Evolutionary conservation across 306 rosid species (phyloP), one percentile per base, ranked within the genome.

Genomic region (Oemleria cerasiformis): DNA sequence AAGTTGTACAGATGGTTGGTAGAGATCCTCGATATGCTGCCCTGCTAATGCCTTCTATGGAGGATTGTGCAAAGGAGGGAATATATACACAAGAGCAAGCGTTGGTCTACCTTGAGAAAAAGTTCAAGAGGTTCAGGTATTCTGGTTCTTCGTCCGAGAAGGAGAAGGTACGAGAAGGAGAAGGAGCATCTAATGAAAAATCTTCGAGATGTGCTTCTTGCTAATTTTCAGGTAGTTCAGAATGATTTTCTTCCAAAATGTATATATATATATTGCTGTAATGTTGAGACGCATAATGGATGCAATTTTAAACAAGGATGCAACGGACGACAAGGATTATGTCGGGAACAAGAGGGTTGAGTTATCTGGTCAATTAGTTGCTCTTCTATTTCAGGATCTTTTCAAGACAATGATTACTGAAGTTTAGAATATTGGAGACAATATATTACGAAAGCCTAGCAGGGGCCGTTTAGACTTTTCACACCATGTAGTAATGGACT

Each of bases 291-390:
- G 96, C 75, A 91, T 93, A 81, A 73, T 93, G 97, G 98, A 93
- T 80, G 96, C 98, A 57, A 80, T 83, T 80, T 81, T 93, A 74
- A 93, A 91, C 70, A 86, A 91, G 84, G 97, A 93, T 87, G 80
- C 97, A 11, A 84, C 90, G 93, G 98, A 93, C 81, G 98, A 93
- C 84, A 93, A 93, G 96, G 98, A 91, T 83, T 93, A 93, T 82
- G 98, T 93, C 71, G 98, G 98, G 54, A 93, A 93, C 84, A 93
- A 93, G 79, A 84, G 97, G 73, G 80, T 93, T 85, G 98, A 93
- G 83, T 76, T 93, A 71, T 91, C 97, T 79, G 98, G 98, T 76
- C 97, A 93, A 73, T 66, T 91, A 59, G 84, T 93, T 72, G 87
- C 97, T 63, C 84, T 93, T 48, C 91, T 91, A 55, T 93, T 93